Base-by-base conservation (phyloP, 345 rosid genomes). In the Eucalyptus viminalis region DNA sequence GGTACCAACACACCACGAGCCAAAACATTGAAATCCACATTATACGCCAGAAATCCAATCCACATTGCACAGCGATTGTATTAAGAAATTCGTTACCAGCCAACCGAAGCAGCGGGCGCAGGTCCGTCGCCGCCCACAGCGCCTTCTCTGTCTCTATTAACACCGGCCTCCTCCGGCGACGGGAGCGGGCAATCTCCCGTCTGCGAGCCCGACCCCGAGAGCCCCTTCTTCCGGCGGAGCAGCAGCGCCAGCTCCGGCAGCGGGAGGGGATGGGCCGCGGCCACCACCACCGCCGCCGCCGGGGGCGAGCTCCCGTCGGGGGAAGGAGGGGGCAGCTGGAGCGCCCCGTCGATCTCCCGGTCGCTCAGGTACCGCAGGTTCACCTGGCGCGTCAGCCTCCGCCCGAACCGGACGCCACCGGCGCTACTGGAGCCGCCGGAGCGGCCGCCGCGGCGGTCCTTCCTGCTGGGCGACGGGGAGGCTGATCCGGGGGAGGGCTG, bases 281-380 rank as follows among this genome's bases (percentile, higher is more conserved):
- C 65, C 14, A 65, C 67, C 19, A 47, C 58, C 87, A n/a, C 14
- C 87, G 56, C 43, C 87, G 34, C 56, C 87, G 87, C 56, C 87
- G 87, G 56, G 62, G 62, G 8, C 87, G 40, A 54, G 58, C 69
- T 21, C 87, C 19, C 69, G 47, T 86, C 67, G 29, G 87, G 45
- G 17, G 62, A 54, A 37, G 67, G 49, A 54, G 87, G 87, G 19
- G 62, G 91, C 80, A 37, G 16, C 58, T 87, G 62, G 60, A 90
- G 65, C 56, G 88, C 91, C 9, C 88, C 88, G 19, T 90, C 86
- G 29, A 94, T 91, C 87, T 94, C 96, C 31, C 92, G 90, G 27
- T 94, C 97, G 45, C 89, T 91, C 87, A 95, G 93, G 92, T 94
- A 94, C 86, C 96, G 91, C 6, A 93, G 91, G 91, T 96, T 96